Conservation (phyloP, 805 yeast genomes). For the Wickerhamiella sergipiensis region DNA sequence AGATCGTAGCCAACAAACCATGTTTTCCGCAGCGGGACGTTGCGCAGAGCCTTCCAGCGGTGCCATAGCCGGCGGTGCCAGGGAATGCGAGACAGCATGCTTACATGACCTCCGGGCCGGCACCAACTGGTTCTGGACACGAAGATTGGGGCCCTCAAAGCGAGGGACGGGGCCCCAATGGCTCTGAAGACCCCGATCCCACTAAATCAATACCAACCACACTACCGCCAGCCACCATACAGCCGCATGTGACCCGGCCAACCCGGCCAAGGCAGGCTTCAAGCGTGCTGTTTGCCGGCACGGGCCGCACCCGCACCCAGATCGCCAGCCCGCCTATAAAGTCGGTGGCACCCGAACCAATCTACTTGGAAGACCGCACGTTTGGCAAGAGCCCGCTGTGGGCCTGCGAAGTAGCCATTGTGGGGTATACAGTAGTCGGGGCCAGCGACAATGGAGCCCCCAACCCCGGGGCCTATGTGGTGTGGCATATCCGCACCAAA, state of each 20-base stretch:
- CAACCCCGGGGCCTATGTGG: constrained; percentile 29
- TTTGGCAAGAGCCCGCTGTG: constrained; percentile 18
- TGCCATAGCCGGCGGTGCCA: constrained; percentile 21
- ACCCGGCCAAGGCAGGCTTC: neutral
- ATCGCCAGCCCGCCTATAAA: neutral
- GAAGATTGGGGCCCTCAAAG: no score
- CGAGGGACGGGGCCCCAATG: neutral
- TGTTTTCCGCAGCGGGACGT: constrained; percentile 53
- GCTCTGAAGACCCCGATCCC: neutral
- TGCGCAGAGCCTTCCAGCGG: constrained; percentile 46
- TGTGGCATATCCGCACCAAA: constrained; percentile 28
- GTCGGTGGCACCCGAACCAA: constrained; percentile 14
- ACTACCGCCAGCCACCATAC: neutral
- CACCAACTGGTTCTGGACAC: neutral
- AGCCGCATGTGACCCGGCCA: neutral
- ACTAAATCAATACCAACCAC: no score
- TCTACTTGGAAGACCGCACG: constrained; percentile 15
- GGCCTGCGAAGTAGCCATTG: constrained; percentile 29
- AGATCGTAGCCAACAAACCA: constrained; percentile 63
- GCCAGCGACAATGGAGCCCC: constrained; percentile 1
- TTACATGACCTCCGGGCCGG: neutral
- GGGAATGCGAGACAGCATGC: constrained; percentile 4
- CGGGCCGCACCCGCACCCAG: neutral
- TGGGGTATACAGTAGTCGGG: constrained; percentile 30
- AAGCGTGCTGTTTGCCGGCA: neutral